Base-by-base conservation (phyloP, 2,329 filamentous ascomycete species). In the Pseudocercospora eumusae region DNA sequence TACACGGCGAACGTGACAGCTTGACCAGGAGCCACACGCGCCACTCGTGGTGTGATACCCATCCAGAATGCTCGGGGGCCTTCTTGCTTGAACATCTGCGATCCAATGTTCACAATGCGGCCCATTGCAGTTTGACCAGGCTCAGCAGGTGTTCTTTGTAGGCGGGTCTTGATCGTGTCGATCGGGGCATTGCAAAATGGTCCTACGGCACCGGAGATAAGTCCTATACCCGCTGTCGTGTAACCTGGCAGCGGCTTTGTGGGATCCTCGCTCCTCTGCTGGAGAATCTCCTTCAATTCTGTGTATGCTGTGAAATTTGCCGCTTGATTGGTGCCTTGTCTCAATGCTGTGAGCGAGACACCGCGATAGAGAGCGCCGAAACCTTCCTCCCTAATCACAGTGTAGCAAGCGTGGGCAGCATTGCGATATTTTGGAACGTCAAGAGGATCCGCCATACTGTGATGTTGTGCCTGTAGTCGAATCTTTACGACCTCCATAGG, bases 401-500 rank as follows among this genome's bases (percentile, higher is more conserved):
- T 97, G 80, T 96, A 96, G 18, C 86, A 80, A 10, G 86, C 86
- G 71, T 89, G 87, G 1, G 92, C 92, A 25, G 93, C 93, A 78
- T 96, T 97, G 75, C 93, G 91, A 83, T 98, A 98, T 81, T 98
- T 98, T 67, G 95, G 95, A 8, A 97, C 78, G 76, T 98, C 95
- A 69, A 98, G 88, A 5, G 95, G 95, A 75, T 99, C 95, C 54
- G 95, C 92, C 88, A 99, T 95, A 75, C 87, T 92, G 86, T 99
- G 95, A 81, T 97, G 91, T 80, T 99, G 95, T 4, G 93, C 93
- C 83, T 99, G 95, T 70, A 99, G 86, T 54, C 95, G 90, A 75
- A 99, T 99, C 85, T 99, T 99, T 79, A 99, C 87, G 65, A 99
- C 95, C 81, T 99, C 95, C 95, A 99, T 99, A 5, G 95, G 95